Percentiles rank a stretch among this genome's conserved stretches.
These are phyloP conservation scores for Suhomyces anneliseae DNA, from an alignment of 1,139 yeast genomes.

Conservation along the genomic window DNA sequence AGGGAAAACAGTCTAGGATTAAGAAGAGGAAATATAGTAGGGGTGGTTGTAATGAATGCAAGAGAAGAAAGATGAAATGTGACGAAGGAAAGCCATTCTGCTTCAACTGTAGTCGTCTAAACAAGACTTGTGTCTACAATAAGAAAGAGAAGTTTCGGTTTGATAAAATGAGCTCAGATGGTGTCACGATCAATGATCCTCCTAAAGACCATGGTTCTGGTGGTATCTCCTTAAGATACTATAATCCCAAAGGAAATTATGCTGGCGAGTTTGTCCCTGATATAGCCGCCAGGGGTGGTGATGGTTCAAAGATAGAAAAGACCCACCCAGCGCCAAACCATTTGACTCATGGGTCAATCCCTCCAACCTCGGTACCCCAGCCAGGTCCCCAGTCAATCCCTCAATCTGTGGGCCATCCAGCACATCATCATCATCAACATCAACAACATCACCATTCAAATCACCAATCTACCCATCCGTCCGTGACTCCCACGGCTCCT, in stretches of 20 bases:
- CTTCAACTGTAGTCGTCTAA: conserved; percentile 49
- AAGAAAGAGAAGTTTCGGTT: conserved; percentile 32
- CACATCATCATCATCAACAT: too few relatives aligned
- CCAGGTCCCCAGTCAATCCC: too few relatives aligned
- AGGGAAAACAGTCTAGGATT: conserved; percentile 7
- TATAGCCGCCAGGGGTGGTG: not conserved
- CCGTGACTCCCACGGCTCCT: not conserved
- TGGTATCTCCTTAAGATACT: conserved; percentile 5
- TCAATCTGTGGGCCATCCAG: too few relatives aligned
- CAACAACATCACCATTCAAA: too few relatives aligned
- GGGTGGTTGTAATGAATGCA: conserved; percentile 65
- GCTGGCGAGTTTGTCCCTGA: conserved; percentile 1
- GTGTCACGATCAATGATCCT: not conserved
- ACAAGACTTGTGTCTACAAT: conserved; percentile 49
- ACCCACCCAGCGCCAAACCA: not conserved
- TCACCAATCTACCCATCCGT: too few relatives aligned
- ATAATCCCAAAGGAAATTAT: conserved; percentile 6
- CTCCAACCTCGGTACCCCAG: not conserved
- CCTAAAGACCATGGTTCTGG: not conserved
- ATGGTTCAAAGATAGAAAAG: not conserved
- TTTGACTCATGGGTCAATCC: not conserved
- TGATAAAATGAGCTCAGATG: conserved; percentile 10
- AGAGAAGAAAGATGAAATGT: conserved; percentile 56
- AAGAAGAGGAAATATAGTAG: conserved; percentile 55
- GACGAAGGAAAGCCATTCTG: conserved; percentile 25